A percentile compares a stretch with the other conserved stretches of the same genome.
Evolutionary conservation across 371 early-diverging fungal genomes (phyloP).

Genomic region (Apophysomyces trapeziformis): DNA sequence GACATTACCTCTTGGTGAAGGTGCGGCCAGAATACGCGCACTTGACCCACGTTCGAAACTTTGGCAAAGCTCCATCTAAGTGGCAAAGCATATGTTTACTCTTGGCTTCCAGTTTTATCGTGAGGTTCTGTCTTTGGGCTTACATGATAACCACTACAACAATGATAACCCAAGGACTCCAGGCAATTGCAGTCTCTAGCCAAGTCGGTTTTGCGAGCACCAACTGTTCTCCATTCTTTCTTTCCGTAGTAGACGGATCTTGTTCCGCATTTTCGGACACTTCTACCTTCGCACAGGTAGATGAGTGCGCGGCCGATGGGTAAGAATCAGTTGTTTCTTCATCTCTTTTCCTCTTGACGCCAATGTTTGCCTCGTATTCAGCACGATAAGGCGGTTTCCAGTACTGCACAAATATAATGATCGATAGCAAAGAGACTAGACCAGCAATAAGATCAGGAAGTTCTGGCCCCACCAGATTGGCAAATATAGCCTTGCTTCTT

Average conservation of each 20-base stretch:
- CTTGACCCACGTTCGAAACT: conserved; percentile 32
- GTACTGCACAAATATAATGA: conserved; percentile 48
- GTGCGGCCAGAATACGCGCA: conserved; percentile 43
- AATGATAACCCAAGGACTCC: conserved; percentile 55
- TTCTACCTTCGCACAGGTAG: background rate
- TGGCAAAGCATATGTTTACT: background rate
- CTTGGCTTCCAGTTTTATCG: background rate
- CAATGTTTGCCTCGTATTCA: conserved; percentile 35
- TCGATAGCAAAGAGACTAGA: conserved; percentile 38
- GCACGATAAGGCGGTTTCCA: conserved; percentile 52
- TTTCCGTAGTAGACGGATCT: background rate
- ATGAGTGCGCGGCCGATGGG: background rate
- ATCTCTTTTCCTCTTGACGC: background rate
- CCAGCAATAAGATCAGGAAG: conserved; percentile 56
- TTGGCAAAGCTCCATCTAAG: conserved; percentile 48
- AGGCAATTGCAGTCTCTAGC: conserved; percentile 41
- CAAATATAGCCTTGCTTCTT: conserved; percentile 32
- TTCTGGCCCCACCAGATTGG: conserved; percentile 53
- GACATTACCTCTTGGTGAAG: conserved; percentile 36
- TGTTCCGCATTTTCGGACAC: background rate
- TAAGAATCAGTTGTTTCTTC: conserved; percentile 19
- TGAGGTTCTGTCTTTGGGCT: background rate
- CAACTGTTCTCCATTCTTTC: background rate
- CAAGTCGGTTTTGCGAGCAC: conserved; percentile 33
- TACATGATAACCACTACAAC: conserved; percentile 51